Base-by-base conservation (phyloP, 805 yeast species). In the Clavispora santaluciae region DNA sequence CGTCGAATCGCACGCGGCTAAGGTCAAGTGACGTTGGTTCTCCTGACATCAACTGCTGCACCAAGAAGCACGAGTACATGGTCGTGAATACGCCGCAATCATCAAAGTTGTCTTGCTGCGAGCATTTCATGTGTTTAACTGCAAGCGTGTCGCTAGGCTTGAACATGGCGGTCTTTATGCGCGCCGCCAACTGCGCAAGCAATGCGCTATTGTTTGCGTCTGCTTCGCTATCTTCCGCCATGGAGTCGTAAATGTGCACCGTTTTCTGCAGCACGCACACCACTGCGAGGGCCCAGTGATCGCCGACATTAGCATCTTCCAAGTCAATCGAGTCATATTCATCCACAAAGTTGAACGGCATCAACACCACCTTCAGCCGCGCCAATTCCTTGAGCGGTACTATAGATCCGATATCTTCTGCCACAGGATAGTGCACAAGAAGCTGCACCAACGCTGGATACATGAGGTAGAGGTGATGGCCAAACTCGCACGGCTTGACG, bases 281-380 rank as follows among this genome's bases (percentile, higher is more conserved):
- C 12, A 84, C 70, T 11, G 81, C 68, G 12, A 86, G 60, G 1
- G 86, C 79, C 93, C 95, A 85, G 60, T 86, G 93, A 35, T 79
- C 79, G 1, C 91, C 93, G 13, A 81, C 80, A 45, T 78, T 84
- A 2, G 73, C 76, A 0, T 63, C 62, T 35, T 73, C 82, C 31
- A 78, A 64, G 40, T 79, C 83, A 8, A 44, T 46, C 23, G 44
- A 49, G 23, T 49, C 58, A 33, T 30, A 34, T 20, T 48, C 50
- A 35, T 73, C 82, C 44, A 76, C 79, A 54, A 78, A 83, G 56
- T 83, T 85, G 22, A 83, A 66, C 0, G 91, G 93, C 29, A 83
- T 56, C 46, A 86, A 83, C 1, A 85, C 67, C 49, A 79, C 76
- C 42, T 54, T 62, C 57, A 59, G 60, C 38, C 47, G 45, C 24